These are phyloP conservation scores for Podospora australis DNA, from an alignment of 495 filamentous ascomycete species.

Conservation along the genomic window DNA sequence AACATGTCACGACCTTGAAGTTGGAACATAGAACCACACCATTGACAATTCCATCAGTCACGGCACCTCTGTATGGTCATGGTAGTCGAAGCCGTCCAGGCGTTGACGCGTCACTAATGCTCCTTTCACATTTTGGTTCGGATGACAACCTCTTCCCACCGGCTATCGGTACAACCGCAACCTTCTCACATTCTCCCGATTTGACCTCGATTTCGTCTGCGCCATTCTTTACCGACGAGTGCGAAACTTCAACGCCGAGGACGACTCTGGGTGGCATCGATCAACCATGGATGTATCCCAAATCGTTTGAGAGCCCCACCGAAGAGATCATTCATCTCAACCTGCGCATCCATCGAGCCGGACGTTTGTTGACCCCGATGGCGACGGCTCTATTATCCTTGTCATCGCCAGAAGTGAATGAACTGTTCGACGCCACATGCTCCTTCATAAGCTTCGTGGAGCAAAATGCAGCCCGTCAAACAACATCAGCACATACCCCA, in stretches of 20 bases:
- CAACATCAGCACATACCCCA: background rate
- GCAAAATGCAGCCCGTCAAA: background rate
- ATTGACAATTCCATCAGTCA: background rate
- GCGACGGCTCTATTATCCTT: background rate
- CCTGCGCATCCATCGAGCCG: slow-evolving; percentile 14
- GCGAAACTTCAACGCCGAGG: background rate
- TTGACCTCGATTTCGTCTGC: background rate
- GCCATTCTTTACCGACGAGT: background rate
- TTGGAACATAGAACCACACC: background rate
- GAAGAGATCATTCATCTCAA: slow-evolving; percentile 11
- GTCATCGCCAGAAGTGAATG: slow-evolving; percentile 9
- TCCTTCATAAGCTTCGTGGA: slow-evolving; percentile 13
- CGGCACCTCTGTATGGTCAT: background rate
- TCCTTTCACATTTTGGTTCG: background rate
- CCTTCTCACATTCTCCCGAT: background rate
- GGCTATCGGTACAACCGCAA: background rate
- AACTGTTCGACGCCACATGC: slow-evolving; percentile 12
- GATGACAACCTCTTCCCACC: background rate
- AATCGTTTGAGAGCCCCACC: background rate
- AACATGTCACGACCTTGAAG: background rate
- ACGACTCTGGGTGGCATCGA: too few relatives aligned
- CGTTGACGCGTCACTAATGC: background rate
- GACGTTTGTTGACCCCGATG: background rate
- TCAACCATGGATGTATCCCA: background rate
- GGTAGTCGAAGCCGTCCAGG: background rate